These are phyloP conservation scores for Fusarium sp. DNA, from an alignment of 2,329 filamentous ascomycete genomes.

Conservation along the genomic window DNA sequence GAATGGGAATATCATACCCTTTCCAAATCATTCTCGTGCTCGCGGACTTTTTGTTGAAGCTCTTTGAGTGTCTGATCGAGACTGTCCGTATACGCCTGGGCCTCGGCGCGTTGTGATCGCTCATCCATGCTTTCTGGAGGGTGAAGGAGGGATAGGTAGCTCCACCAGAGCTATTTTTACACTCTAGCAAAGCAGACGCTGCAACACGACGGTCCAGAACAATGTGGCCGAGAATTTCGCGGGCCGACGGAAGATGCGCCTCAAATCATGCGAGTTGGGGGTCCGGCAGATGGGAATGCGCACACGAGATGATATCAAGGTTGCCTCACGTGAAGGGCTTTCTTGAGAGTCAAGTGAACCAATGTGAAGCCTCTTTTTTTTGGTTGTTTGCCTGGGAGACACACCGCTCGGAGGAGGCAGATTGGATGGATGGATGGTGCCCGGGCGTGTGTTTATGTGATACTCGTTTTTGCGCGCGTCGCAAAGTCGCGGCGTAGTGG, in stretches of 20 bases:
- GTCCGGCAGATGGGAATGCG: neutral
- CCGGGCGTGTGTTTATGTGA: neutral
- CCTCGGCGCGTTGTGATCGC: conserved; percentile 40
- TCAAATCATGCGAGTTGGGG: neutral
- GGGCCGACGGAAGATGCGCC: neutral
- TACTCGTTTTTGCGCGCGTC: neutral
- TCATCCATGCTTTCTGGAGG: conserved; percentile 40
- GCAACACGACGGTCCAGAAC: neutral
- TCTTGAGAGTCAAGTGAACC: neutral
- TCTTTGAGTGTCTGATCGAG: conserved; percentile 76
- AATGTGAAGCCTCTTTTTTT: neutral
- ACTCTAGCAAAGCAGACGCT: neutral
- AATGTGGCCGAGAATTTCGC: neutral
- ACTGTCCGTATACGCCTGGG: conserved; percentile 55
- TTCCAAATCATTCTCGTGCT: conserved; percentile 64
- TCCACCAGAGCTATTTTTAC: conserved; percentile 20
- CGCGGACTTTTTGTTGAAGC: conserved; percentile 69
- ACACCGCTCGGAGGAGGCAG: neutral
- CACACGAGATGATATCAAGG: neutral
- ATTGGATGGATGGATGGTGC: neutral
- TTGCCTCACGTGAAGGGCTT: neutral
- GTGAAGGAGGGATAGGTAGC: neutral
- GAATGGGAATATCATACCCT: conserved; percentile 51
- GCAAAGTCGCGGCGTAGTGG: neutral
- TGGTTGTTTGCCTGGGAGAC: neutral